These are phyloP conservation scores for Apiospora koreana DNA, from an alignment of 2,329 filamentous ascomycete species.

Conservation along the genomic window DNA sequence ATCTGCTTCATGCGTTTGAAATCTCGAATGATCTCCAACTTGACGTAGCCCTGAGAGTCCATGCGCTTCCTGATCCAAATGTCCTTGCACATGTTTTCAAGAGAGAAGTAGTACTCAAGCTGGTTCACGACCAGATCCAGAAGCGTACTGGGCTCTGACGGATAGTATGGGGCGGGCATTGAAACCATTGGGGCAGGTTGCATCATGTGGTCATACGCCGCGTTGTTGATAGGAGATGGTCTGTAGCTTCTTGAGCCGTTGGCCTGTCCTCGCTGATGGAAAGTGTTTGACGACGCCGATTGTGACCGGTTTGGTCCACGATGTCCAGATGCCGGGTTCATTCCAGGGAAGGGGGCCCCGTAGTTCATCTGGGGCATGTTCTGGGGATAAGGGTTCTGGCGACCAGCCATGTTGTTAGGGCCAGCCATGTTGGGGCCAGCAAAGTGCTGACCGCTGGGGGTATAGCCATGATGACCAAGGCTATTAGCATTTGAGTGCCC, in stretches of 20 bases:
- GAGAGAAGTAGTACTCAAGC: conserved; percentile 94
- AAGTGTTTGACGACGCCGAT: conserved; percentile 55
- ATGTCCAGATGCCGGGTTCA: conserved; percentile 23
- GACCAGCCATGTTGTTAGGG: not conserved
- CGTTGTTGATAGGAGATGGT: conserved; percentile 4
- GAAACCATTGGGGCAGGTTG: not conserved
- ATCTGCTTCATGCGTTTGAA: conserved; percentile 83
- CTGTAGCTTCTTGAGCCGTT: conserved; percentile 12
- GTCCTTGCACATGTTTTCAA: conserved; percentile 94
- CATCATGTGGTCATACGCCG: conserved; percentile 12
- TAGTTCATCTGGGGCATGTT: conserved; percentile 27
- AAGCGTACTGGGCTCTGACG: conserved; percentile 20
- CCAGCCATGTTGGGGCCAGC: conserved; percentile 2
- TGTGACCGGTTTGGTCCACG: conserved; percentile 49
- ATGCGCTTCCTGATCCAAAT: conserved; percentile 85
- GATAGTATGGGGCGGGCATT: conserved; percentile 7
- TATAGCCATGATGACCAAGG: conserved; percentile 23
- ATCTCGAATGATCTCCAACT: conserved; percentile 73
- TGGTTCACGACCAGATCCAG: conserved; percentile 42
- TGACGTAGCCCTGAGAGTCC: conserved; percentile 93
- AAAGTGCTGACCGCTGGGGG: conserved; percentile 14
- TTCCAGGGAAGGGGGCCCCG: conserved; percentile 22
- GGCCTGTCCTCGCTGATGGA: not conserved
- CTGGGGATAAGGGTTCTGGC: conserved; percentile 20
- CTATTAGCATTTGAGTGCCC: conserved; percentile 32